Percentiles rank a stretch among this genome's conserved stretches.
Evolutionary conservation across 352 stramenopile species (phyloP).

Genomic region (Blastocystis hominis): DNA sequence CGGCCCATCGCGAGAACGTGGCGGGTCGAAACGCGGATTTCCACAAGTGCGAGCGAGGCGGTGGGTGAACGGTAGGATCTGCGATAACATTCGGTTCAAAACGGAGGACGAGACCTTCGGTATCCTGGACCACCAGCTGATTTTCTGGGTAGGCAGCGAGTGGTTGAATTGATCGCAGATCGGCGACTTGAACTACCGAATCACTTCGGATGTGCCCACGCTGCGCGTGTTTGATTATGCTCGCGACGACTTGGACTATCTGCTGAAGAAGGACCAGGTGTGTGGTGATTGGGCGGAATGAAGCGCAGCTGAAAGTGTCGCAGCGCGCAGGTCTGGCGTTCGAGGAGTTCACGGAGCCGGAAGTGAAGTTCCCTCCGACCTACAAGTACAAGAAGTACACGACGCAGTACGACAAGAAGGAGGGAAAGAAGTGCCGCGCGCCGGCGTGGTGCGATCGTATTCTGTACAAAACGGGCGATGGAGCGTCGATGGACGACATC

Average conservation of each 20-base stretch:
- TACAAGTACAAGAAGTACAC: slow-evolving; percentile 95
- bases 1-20: slow-evolving; percentile 93
- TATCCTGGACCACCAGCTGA: slow-evolving; percentile 89
- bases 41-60: slow-evolving; percentile 74
- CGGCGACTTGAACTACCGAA: slow-evolving; percentile 80
- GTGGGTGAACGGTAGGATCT: not conserved
- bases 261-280: slow-evolving; percentile 61
- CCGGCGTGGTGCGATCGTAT: slow-evolving; percentile 81
- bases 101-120: slow-evolving; percentile 61
- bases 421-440: slow-evolving; percentile 95
- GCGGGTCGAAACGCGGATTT: slow-evolving; percentile 89
- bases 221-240: slow-evolving; percentile 57
- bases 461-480: not conserved
- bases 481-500: slow-evolving; percentile 64
- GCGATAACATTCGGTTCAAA: not conserved
- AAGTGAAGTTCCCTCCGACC: slow-evolving; percentile 80
- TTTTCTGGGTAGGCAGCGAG: slow-evolving; percentile 79
- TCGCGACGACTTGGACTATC: slow-evolving; percentile 49
- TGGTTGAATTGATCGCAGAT: not conserved
- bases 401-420: slow-evolving; percentile 84
- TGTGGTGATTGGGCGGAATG: slow-evolving; percentile 77
- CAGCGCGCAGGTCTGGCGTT: slow-evolving; percentile 70
- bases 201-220: slow-evolving; percentile 60
- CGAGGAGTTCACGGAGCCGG: slow-evolving; percentile 77
- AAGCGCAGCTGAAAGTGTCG: slow-evolving; percentile 71